phyloP scores from a whole-genome alignment of 2,329 filamentous ascomycete genomes.

The Akanthomyces muscarius region DNA sequence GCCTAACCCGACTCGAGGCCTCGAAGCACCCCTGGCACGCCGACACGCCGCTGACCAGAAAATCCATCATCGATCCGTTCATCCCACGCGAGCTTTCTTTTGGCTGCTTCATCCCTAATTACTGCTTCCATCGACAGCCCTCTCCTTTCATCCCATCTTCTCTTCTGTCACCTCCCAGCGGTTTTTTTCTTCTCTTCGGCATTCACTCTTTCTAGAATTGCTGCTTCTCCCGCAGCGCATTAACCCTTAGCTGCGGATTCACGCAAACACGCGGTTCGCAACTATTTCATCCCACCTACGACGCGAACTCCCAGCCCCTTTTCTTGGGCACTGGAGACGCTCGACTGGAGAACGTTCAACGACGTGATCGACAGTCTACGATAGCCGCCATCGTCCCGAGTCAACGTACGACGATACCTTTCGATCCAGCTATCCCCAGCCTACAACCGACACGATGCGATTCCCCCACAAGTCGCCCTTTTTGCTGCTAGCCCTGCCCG shows the following conservation, averaged over 20 bases:
- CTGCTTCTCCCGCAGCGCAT: background rate
- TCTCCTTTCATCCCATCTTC: background rate
- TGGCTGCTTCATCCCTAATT: conserved; percentile 10
- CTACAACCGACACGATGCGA: conserved; percentile 43
- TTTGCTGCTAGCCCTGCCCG: conserved; percentile 52
- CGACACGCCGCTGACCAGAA: background rate
- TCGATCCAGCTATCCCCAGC: background rate
- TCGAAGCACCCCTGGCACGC: background rate
- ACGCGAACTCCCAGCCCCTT: background rate
- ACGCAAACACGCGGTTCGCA: background rate
- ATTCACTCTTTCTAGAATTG: background rate
- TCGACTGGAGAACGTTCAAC: background rate
- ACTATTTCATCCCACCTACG: background rate
- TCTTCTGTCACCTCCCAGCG: background rate
- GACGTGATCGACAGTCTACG: background rate
- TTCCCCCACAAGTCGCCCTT: conserved; percentile 49
- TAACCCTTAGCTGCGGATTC: background rate
- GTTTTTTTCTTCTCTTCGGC: background rate
- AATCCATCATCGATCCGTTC: background rate
- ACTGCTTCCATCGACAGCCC: background rate
- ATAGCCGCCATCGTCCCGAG: background rate
- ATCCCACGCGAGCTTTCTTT: conserved; percentile 14
- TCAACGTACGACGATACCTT: background rate
- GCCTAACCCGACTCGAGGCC: background rate
- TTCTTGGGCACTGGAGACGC: background rate